Base-by-base conservation (phyloP, 371 early-diverging fungal species). In the Circinella umbellata region DNA sequence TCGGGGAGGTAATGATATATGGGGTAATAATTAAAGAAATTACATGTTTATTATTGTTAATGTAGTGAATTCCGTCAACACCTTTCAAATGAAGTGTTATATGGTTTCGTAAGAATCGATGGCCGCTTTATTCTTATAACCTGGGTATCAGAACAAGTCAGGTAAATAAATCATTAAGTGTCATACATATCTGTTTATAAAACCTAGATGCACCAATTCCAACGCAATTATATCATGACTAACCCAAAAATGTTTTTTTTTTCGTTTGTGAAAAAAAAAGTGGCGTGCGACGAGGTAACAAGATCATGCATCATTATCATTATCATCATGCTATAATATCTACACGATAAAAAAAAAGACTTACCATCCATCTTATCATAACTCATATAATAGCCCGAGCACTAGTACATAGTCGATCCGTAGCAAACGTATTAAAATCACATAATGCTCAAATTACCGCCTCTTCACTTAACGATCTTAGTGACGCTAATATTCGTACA, bases 331-430 rank as follows among this genome's bases (percentile, higher is more conserved):
- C 27, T 27, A 27, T 27, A 27, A 27, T 27, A 27, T 27, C 2
- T 27, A 27, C 2, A 27, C 2, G 27, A 27, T 27, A 27, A 27
- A 27, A 27, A 27, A 27, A 27, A 27, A 27, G 27, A n/a, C 51
- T 51, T 51, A 51, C 0, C 51, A n/a, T 51, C 15, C 15, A 18
- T 34, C 27, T 57, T 10, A 34, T 10, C 7, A 20, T 27, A 14
- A 34, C 18, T 67, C 35, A 69, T 61, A 51, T 3, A 39, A 61
- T 74, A 86, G 91, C 92, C 18, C 85, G 91, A 68, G 89, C 90
- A 38, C 77, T 92, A 37, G 91, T 92, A 37, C 92, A 92, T 68
- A 90, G 92, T 67, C 78, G 90, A 69, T 81, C 89, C 4, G 90
- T 92, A 13, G 89, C 87, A 11, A 72, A 76, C 38, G 64, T 88